Evolutionary conservation across 352 stramenopile species (phyloP), one percentile per base, ranked within the genome.

Genomic region (Phytophthora ramorum): DNA sequence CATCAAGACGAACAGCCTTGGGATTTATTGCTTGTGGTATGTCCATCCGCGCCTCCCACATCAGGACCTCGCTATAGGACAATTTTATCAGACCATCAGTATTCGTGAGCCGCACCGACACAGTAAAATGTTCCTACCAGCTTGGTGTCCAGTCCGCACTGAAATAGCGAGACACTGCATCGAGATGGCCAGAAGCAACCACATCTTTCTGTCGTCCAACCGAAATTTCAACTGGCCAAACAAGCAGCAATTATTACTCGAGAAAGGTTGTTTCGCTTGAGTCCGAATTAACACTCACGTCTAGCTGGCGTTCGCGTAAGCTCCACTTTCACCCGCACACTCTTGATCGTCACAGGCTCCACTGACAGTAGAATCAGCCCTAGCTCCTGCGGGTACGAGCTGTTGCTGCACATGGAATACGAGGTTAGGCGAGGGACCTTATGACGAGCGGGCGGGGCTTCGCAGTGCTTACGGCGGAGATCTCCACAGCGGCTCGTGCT

Each of bases 101-200:
- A 28, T 52, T 34, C 9, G 24, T 43, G 19, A 45, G 19, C 12
- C 13, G 2, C 22, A 17, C 17, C 17, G 41, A 55, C 26, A 5
- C 3, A 44, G 14, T 44, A 17, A 46, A 46, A 16, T 7, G 17
- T 46, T 26, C 40, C 35, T 57, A 82, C 71, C 74, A 52, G 26
- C 67, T 78, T 34, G 34, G 26, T 24, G 43, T 44, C 60, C 76
- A 83, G 4, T 61, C 44, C 10, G 50, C 58, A 44, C 63, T 73
- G 19, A 81, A 60, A 65, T 79, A 83, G 3, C 65, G 65, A 43
- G 75, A 79, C 9, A 81, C 51, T 12, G 47, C 16, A 12, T 83
- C 75, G 19, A 70, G 41, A 48, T 47, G 12, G 43, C 34, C 26
- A 2, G 28, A 12, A 20, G 20, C 10, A 5, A 28, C 20, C 37